phyloP scores from a whole-genome alignment of 1,139 yeast genomes.

The Groenewaldozyma sp. region DNA sequence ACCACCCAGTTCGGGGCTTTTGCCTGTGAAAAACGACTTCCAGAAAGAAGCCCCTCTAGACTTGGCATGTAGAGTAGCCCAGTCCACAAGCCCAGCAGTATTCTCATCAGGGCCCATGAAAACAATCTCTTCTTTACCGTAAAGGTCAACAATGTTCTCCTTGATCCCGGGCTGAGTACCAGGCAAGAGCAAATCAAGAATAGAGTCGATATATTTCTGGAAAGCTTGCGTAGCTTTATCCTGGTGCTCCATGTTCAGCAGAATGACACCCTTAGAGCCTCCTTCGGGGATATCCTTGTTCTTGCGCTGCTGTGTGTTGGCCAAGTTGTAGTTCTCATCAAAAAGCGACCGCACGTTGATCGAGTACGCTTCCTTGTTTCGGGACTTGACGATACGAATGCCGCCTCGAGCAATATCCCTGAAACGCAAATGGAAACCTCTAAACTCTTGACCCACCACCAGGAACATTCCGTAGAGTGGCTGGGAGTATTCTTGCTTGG shows the following conservation, averaged over 20 bases:
- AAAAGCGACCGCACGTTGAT: constrained; percentile 81
- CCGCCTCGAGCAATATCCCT: constrained; percentile 98
- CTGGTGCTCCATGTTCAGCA: constrained; percentile 69
- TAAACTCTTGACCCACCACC: constrained; percentile 90
- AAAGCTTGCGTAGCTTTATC: constrained; percentile 79
- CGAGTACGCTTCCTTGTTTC: constrained; percentile 77
- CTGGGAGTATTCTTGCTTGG: constrained; percentile 79
- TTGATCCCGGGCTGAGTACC: constrained; percentile 66
- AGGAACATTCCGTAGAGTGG: constrained; percentile 92
- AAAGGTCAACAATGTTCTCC: constrained; percentile 77
- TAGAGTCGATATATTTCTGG: constrained; percentile 85
- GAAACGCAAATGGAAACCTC: constrained; percentile 96
- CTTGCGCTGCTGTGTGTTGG: constrained; percentile 92
- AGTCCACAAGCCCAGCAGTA: constrained; percentile 88
- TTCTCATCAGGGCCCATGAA: constrained; percentile 99
- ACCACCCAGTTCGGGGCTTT: constrained; percentile 87
- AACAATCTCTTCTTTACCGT: constrained; percentile 76
- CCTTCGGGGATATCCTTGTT: constrained; percentile 99
- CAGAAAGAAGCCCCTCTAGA: constrained; percentile 96
- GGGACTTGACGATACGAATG: constrained; percentile 85
- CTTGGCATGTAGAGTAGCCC: constrained; percentile 98
- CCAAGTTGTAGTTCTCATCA: constrained; percentile 94
- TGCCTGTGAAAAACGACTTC: constrained; percentile 97
- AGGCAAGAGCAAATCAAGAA: constrained; percentile 76
- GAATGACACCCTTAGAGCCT: constrained; percentile 94